These are phyloP conservation scores for Globisporangium cylindrosporum DNA, from an alignment of 352 stramenopile species.

Conservation along the genomic window DNA sequence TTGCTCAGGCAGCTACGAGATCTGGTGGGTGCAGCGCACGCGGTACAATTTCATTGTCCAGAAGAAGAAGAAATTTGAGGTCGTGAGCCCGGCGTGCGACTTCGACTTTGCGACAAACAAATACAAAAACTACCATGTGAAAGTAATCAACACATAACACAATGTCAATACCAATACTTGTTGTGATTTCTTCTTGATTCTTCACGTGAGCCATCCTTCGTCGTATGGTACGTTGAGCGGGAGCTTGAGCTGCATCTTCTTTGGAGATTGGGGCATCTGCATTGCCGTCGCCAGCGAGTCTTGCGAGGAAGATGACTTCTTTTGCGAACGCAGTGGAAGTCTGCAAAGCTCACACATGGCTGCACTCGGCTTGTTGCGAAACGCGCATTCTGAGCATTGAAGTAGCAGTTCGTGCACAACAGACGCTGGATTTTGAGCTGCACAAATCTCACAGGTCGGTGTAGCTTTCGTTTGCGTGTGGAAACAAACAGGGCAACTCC, in stretches of 20 bases:
- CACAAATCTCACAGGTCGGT: slow-evolving; percentile 67
- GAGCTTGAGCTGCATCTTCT: slow-evolving; percentile 18
- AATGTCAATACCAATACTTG: background rate
- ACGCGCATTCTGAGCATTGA: slow-evolving; percentile 63
- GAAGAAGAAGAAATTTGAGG: slow-evolving; percentile 71
- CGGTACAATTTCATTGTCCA: slow-evolving; percentile 81
- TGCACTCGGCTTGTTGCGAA: slow-evolving; percentile 51
- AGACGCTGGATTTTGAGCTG: slow-evolving; percentile 60
- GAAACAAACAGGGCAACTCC: slow-evolving; percentile 71
- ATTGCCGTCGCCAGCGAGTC: background rate
- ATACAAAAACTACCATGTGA: slow-evolving; percentile 70
- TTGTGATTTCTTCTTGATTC: background rate
- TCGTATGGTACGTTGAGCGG: slow-evolving; percentile 25
- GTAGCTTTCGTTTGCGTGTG: slow-evolving; percentile 56
- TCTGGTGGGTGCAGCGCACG: slow-evolving; percentile 87
- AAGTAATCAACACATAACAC: slow-evolving; percentile 9
- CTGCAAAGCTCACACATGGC: slow-evolving; percentile 58
- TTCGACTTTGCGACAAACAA: slow-evolving; percentile 79
- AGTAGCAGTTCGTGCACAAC: slow-evolving; percentile 45
- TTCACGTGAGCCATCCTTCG: slow-evolving; percentile 29
- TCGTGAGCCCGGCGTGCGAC: slow-evolving; percentile 64
- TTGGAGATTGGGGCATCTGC: background rate
- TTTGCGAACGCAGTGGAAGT: slow-evolving; percentile 25
- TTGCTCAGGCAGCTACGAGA: slow-evolving; percentile 73
- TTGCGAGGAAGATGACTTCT: background rate